phyloP scores from a whole-genome alignment of 2,329 filamentous ascomycete genomes.

The Fusarium coffeatum region DNA sequence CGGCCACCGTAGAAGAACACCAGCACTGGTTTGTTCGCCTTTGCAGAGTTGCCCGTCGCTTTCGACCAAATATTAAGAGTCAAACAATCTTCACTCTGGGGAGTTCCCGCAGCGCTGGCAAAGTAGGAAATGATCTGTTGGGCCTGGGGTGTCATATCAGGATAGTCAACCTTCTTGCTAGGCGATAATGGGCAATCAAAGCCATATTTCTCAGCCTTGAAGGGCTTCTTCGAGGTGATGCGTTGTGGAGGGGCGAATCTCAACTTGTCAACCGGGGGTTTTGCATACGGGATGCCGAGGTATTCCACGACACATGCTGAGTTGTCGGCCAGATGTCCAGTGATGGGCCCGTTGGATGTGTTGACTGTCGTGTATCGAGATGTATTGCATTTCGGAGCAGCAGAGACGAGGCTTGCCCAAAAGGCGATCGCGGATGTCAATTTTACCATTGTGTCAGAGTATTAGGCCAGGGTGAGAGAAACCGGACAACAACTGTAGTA shows the following conservation, averaged over 20 bases:
- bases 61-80: conserved; percentile 42
- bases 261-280: conserved; percentile 51
- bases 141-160: conserved; percentile 34
- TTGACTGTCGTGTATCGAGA: conserved; percentile 43
- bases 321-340: conserved; percentile 48
- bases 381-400: conserved; percentile 25
- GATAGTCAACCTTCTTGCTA: conserved; percentile 35
- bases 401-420: conserved; percentile 23
- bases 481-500: not conserved
- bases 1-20: conserved; percentile 42
- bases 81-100: conserved; percentile 42
- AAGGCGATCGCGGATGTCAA: not conserved
- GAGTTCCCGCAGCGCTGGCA: conserved; percentile 31
- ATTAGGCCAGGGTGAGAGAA: not conserved
- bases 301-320: conserved; percentile 52
- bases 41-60: conserved; percentile 24
- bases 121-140: conserved; percentile 38
- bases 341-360: conserved; percentile 51
- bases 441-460: not conserved
- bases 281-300: conserved; percentile 56
- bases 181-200: conserved; percentile 38
- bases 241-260: conserved; percentile 53
- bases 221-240: conserved; percentile 30
- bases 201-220: conserved; percentile 24
- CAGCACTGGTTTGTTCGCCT: conserved; percentile 36